phyloP scores from a whole-genome alignment of 2,329 filamentous ascomycete genomes.

The Trichoderma guizhouense region DNA sequence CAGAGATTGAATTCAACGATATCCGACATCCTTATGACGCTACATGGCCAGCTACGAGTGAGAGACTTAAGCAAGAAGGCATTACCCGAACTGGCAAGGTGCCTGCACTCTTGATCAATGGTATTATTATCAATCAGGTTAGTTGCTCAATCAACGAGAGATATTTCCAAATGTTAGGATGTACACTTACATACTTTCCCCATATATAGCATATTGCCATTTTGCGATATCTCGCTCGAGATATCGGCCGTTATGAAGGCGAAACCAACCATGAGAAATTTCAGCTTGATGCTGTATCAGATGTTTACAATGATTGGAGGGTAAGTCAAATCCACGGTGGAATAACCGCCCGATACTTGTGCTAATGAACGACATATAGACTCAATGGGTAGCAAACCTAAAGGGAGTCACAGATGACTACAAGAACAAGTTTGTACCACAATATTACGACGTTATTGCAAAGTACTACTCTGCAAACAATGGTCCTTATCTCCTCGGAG shows the following conservation, averaged over 20 bases:
- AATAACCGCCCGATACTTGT: rapidly evolving
- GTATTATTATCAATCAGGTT: constrained; percentile 25
- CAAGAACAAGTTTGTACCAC: constrained; percentile 27
- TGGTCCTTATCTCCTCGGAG: constrained; percentile 37
- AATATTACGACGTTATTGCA: constrained; percentile 31
- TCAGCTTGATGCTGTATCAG: constrained; percentile 35
- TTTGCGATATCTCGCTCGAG: constrained; percentile 35
- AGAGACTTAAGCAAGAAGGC: constrained; percentile 28
- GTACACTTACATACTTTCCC: neutral
- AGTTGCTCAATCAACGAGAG: neutral
- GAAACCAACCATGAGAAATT: constrained; percentile 36
- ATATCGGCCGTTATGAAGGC: constrained; percentile 36
- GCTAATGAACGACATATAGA: constrained; percentile 9
- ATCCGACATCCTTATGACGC: constrained; percentile 29
- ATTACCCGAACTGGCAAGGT: constrained; percentile 32
- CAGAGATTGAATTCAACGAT: constrained; percentile 25
- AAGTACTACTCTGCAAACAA: constrained; percentile 30
- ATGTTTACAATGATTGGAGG: constrained; percentile 40
- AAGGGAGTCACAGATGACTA: constrained; percentile 28
- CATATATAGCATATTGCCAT: constrained; percentile 24
- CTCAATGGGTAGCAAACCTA: constrained; percentile 30
- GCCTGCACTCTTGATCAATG: constrained; percentile 36
- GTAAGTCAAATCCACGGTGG: constrained; percentile 25
- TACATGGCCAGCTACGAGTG: constrained; percentile 21
- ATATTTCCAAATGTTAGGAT: constrained; percentile 26